A percentile compares a stretch with the other conserved stretches of the same genome.
These are phyloP conservation scores for Rhododendron simsii DNA, from an alignment of 148 eudicot species.

Conservation along the genomic window DNA sequence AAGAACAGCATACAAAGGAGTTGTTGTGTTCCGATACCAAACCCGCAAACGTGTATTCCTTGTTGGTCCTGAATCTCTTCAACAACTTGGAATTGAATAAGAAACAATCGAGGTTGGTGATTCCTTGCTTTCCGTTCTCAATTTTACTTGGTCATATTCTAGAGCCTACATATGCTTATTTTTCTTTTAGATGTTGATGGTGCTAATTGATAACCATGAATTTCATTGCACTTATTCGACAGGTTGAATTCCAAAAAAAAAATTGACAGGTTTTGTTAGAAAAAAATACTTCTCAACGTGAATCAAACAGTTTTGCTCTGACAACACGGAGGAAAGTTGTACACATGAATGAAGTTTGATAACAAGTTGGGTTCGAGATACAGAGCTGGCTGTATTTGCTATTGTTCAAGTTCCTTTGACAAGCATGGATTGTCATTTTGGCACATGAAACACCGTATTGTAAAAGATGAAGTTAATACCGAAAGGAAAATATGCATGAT, in stretches of 20 bases:
- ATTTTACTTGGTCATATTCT: not conserved
- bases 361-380: not conserved
- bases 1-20: slow-evolving; percentile 89
- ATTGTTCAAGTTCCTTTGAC: not conserved
- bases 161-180: not conserved
- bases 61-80: slow-evolving; percentile 72
- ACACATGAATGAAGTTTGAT: not conserved
- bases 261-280: not conserved
- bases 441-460: not conserved
- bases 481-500: not conserved
- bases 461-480: not conserved
- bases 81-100: slow-evolving; percentile 52
- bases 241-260: too few species aligned
- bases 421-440: not conserved
- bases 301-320: not conserved
- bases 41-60: slow-evolving; percentile 67
- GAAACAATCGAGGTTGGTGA: slow-evolving; percentile 27
- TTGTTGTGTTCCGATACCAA: slow-evolving; percentile 70
- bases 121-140: not conserved
- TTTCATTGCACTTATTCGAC: not conserved
- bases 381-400: not conserved
- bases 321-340: not conserved
- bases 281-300: not conserved
- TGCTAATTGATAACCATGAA: not conserved
- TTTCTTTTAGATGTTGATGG: not conserved